Base-by-base conservation (phyloP, 2,329 filamentous ascomycete genomes). In the Claviceps sp. region DNA sequence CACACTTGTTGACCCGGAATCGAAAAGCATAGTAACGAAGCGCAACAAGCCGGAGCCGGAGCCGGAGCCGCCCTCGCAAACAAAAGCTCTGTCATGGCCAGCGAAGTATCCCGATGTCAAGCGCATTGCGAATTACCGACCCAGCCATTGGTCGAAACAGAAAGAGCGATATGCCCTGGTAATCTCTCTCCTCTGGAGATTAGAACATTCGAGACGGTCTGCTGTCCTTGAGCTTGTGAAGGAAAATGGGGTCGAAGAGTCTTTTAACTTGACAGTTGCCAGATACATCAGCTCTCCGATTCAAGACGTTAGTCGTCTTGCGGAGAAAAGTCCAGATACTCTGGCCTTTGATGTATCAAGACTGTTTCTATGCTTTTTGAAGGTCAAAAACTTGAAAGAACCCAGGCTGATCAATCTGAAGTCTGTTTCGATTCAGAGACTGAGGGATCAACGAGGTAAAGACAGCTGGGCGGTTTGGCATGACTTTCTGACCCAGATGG, bases 281-380 rank as follows among this genome's bases (percentile, higher is more conserved):
- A 48, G 38, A 34, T 53, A 57, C 20, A 50, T 56, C 38, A 26
- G 18, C 18, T 40, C 56, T 1, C 61, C 61, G 1, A 34, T 59
- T 9, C 46, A 47, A 14, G 50, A 56, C 37, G 6, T 48, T 1
- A 26, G 46, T 9, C 50, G 55, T 16, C 52, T 63, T 11, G 42
- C 52, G 1, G n/a, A 47, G 6, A 46, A 48, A 11, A 55, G 50
- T 4, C 13, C 50, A 6, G 53, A 57, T 18, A 57, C 58, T 4
- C 47, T 58, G 37, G 56, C 60, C 1, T 66, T 67, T 41, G 65
- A 70, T 46, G 13, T 65, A 5, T 59, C 60, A 7, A 59, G 61
- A 16, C 37, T 66, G 8, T 69, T 65, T 44, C 50, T 66, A 7
- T 62, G 60, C 47, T 67, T 63, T 47, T 50, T 61, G 5, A 60